phyloP scores from a whole-genome alignment of 2,329 filamentous ascomycete species.

The Domatiomyces catenatus region DNA sequence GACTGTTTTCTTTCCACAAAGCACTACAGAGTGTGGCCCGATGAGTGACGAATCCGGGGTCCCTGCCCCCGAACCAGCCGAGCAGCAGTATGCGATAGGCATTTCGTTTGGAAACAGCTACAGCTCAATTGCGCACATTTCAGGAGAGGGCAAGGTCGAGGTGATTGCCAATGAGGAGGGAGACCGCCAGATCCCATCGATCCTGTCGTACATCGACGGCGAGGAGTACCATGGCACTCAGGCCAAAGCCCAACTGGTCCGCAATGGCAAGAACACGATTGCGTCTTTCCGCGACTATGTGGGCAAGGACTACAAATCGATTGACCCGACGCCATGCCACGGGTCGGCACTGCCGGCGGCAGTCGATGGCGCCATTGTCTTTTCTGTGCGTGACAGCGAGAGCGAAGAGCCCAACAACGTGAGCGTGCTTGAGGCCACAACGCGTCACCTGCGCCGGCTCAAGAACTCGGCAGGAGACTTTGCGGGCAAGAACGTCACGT shows the following conservation, averaged over 20 bases:
- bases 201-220: slow-evolving; percentile 85
- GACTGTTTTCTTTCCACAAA: background rate
- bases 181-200: slow-evolving; percentile 91
- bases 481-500: slow-evolving; percentile 80
- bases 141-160: slow-evolving; percentile 77
- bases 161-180: slow-evolving; percentile 99
- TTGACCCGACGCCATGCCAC: slow-evolving; percentile 91
- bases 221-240: slow-evolving; percentile 95
- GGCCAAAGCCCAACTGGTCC: slow-evolving; percentile 82
- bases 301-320: slow-evolving; percentile 87
- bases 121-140: slow-evolving; percentile 88
- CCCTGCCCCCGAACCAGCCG: slow-evolving; percentile 25
- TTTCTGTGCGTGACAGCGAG: slow-evolving; percentile 65
- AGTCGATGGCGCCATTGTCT: slow-evolving; percentile 54
- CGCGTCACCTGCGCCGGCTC: slow-evolving; percentile 70
- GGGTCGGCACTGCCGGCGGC: slow-evolving; percentile 81
- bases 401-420: slow-evolving; percentile 52
- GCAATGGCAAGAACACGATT: slow-evolving; percentile 84
- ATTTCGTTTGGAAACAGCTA: slow-evolving; percentile 97
- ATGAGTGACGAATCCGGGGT: slow-evolving; percentile 40
- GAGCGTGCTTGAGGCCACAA: slow-evolving; percentile 64
- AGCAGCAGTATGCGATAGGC: slow-evolving; percentile 62
- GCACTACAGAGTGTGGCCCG: background rate
- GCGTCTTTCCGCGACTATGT: slow-evolving; percentile 93
- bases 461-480: slow-evolving; percentile 76